These are phyloP conservation scores for Penicillium occitanis DNA, from an alignment of 2,329 filamentous ascomycete species.

Conservation along the genomic window DNA sequence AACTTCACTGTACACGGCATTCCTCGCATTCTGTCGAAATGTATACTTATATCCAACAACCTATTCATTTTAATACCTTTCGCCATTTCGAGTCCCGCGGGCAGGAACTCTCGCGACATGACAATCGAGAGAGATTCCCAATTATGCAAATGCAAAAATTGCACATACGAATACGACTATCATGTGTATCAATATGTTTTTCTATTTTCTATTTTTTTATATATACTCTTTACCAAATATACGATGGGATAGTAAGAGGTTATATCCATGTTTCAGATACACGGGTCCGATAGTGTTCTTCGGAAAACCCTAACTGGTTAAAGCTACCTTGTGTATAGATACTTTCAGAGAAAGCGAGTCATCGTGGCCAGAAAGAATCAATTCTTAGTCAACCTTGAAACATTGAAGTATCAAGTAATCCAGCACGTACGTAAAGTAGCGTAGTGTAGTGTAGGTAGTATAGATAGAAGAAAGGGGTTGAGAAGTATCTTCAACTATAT, in stretches of 20 bases:
- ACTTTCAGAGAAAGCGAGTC: neutral
- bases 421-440: constrained; percentile 1
- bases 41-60: neutral
- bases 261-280: neutral
- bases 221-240: constrained; percentile 5
- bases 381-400: neutral
- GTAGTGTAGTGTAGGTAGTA: neutral
- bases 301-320: neutral
- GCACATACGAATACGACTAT: constrained; percentile 8
- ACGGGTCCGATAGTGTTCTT: neutral
- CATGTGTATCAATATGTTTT: neutral
- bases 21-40: neutral
- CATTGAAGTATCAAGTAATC: neutral
- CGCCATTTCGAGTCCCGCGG: neutral
- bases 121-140: neutral
- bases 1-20: neutral
- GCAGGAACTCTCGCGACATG: neutral
- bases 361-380: neutral
- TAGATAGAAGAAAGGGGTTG: neutral
- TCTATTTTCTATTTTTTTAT: neutral
- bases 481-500: constrained; percentile 2
- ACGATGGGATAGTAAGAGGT: neutral
- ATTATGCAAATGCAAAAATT: neutral
- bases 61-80: neutral
- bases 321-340: neutral